Conservation (phyloP, 2,329 filamentous ascomycete genomes). For the Aspergillus oerlinghausenensis region DNA sequence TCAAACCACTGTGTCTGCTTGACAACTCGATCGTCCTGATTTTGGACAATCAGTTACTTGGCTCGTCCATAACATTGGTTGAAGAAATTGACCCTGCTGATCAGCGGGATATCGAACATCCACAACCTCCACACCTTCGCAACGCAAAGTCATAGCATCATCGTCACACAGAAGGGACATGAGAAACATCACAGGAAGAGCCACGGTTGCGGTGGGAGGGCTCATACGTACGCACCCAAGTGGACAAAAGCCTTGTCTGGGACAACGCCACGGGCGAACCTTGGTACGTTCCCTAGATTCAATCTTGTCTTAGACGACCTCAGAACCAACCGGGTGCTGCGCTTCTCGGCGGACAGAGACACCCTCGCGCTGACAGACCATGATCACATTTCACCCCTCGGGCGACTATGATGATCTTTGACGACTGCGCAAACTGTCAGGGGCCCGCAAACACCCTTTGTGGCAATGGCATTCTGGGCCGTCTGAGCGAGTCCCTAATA, state of each 20-base stretch:
- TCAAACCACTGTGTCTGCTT: not conserved
- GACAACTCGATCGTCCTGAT: not conserved
- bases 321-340: not conserved
- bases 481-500: not conserved
- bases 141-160: not conserved
- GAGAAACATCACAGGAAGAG: not conserved
- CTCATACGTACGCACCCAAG: not conserved
- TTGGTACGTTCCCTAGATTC: not conserved
- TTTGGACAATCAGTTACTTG: no score
- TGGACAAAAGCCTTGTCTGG: not conserved
- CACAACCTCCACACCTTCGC: not conserved
- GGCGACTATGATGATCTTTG: not conserved
- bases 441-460: not conserved
- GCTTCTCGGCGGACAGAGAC: no score
- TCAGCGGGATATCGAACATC: not conserved
- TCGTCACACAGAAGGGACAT: not conserved
- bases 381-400: not conserved
- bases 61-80: not conserved
- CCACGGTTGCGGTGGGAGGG: not conserved
- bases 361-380: no score
- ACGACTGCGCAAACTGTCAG: not conserved
- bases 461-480: not conserved
- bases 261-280: slow-evolving; percentile 2
- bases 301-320: not conserved
- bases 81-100: not conserved